Evolutionary conservation across 345 rosid species (phyloP).

Genomic region (Citrus medica): DNA sequence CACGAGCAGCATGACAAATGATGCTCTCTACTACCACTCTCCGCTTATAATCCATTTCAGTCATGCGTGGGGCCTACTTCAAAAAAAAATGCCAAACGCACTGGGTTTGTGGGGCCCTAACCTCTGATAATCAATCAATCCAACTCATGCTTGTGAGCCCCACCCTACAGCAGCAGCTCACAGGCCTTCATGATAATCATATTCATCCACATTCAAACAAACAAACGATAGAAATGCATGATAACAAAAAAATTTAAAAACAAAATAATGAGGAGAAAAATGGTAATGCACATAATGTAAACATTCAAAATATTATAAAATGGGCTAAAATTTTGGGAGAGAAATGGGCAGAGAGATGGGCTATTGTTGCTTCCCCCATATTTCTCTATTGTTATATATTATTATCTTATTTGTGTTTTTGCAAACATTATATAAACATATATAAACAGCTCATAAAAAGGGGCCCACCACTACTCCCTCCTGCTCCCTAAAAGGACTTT

Average conservation of each 20-base stretch:
- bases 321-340: conserved; percentile 3
- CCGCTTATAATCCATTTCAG: neutral
- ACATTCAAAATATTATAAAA: neutral
- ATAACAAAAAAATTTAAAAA: neutral
- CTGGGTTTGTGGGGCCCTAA: conserved; percentile 14
- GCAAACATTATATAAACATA: conserved; percentile 40
- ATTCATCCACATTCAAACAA: neutral
- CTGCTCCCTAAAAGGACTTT: conserved; percentile 8
- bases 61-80: neutral
- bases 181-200: neutral
- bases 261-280: neutral
- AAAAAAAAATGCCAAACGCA: neutral
- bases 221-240: neutral
- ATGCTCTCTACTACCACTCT: neutral
- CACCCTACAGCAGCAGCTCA: neutral
- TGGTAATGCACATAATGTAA: neutral
- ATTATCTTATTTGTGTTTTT: conserved; percentile 19
- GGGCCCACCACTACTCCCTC: conserved; percentile 25
- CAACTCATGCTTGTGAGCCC: neutral
- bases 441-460: conserved; percentile 44
- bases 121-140: neutral
- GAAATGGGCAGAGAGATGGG: conserved; percentile 20
- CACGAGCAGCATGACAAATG: conserved; percentile 2
- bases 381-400: neutral
- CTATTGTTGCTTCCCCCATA: neutral